Evolutionary conservation across 192 early-diverging fungal genomes (phyloP), one percentile per base, ranked within the genome.

Genomic region (Coemansia sp.): DNA sequence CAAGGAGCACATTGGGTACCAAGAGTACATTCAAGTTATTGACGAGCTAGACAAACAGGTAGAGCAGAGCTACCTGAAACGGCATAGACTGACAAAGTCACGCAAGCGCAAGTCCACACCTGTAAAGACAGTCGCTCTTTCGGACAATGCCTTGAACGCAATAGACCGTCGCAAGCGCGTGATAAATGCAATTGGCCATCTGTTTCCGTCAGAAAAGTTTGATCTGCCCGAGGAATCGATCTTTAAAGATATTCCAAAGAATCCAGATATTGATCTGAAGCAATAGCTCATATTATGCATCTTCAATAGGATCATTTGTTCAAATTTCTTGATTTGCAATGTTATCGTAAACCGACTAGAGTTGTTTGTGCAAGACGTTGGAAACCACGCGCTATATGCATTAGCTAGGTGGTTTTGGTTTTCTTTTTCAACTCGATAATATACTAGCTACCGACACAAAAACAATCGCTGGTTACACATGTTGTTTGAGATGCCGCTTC

Each of bases 11-110:
- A 81, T 91, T 30, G 90, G 81, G 3, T 91, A 79, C 61, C 91
- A 95, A 53, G 88, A 97, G 69, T 97, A 92, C 73, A 85, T 81
- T 22, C 78, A 83, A 23, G 85, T 95, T 14, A 66, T 94, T 48
- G 93, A 94, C 46, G 87, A 89, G 42, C 74, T 93, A 25, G 91
- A 95, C 58, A 88, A 85, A 61, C 87, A 90, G 64, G 86, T 97
- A 15, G 93, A 94, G 59, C 82, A 86, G 59, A 81, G 83, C 58
- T 97, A 91, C 55, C 61, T 85, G 19, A 91, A 91, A 66, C 80
- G 93, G 44, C 88, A 91, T 73, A 74, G 83, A 24, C 77, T 70
- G 45, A 82, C 80, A 62, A 87, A 87, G 56, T 83, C 84, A 26
- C 83, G 85, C 68, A 87, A 87, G 66, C 81, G 81, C 49, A 85